Evolutionary conservation across 2,329 filamentous ascomycete genomes (phyloP).

Genomic region (Fusarium sp.): DNA sequence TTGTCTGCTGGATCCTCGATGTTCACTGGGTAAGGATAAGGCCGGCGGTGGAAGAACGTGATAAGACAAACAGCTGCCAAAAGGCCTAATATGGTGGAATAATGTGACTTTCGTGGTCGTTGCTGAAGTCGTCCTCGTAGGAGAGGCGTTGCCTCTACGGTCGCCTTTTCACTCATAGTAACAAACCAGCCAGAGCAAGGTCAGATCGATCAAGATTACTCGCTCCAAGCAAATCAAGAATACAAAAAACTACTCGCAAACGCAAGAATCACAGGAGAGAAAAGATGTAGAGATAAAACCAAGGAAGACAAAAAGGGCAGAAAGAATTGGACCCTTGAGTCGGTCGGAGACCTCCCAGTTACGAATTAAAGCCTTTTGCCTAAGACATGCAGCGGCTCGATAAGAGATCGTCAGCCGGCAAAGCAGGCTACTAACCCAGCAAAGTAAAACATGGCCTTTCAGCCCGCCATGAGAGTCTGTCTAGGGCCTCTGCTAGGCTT

Average conservation of each 20-base stretch:
- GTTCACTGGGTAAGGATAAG: constrained; percentile 2
- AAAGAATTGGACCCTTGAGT: background rate
- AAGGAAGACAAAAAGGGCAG: background rate
- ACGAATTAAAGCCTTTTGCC: constrained; percentile 20
- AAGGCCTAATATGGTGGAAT: constrained; percentile 26
- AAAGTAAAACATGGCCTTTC: constrained; percentile 5
- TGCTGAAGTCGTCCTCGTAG: constrained; percentile 8
- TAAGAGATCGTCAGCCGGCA: constrained; percentile 14
- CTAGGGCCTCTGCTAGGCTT: background rate
- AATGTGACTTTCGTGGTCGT: constrained; percentile 8
- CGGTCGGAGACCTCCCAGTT: background rate
- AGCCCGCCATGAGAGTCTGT: background rate
- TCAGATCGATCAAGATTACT: background rate
- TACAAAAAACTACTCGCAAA: background rate
- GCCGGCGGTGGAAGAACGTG: constrained; percentile 35
- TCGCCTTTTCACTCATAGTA: constrained; percentile 34
- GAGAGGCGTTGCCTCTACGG: constrained; percentile 24
- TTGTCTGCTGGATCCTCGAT: background rate
- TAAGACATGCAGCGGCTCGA: constrained; percentile 31
- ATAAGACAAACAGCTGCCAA: constrained; percentile 32
- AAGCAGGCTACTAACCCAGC: background rate
- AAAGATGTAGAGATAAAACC: background rate
- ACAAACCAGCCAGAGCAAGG: background rate
- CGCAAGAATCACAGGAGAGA: background rate
- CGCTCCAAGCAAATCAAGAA: background rate